Conservation (phyloP, 768 basidiomycete species). For the Lyophyllum semitale region DNA sequence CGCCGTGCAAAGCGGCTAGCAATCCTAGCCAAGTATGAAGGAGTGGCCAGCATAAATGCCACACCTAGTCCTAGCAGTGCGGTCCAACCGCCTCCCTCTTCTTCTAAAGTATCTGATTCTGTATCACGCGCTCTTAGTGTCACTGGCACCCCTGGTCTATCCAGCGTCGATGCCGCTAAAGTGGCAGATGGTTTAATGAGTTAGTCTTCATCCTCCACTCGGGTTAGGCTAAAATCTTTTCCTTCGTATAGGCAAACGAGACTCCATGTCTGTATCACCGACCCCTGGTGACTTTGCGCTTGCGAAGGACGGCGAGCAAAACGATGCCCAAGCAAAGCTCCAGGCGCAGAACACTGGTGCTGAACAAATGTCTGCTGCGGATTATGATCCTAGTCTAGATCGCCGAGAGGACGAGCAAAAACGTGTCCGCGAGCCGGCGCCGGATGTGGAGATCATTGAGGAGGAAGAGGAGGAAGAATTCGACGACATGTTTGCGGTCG, state of each 20-base stretch:
- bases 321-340: constrained; percentile 45
- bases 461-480: constrained; percentile 63
- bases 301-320: constrained; percentile 63
- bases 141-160: constrained; percentile 31
- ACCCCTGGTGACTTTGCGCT: constrained; percentile 63
- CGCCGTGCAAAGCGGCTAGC: constrained; percentile 74
- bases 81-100: constrained; percentile 67
- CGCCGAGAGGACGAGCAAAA: constrained; percentile 82
- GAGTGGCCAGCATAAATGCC: constrained; percentile 46
- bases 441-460: constrained; percentile 35
- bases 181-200: constrained; percentile 7
- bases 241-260: constrained; percentile 43
- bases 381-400: constrained; percentile 83
- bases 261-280: constrained; percentile 61
- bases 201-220: constrained; percentile 12
- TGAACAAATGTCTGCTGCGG: constrained; percentile 87
- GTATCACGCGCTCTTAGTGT: constrained; percentile 55
- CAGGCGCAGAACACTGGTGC: constrained; percentile 45
- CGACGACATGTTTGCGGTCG: constrained; percentile 94
- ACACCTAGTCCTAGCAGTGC: constrained; percentile 72
- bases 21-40: constrained; percentile 76
- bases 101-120: constrained; percentile 63
- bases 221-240: constrained; percentile 3
- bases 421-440: constrained; percentile 47
- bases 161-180: constrained; percentile 10